Conservation (phyloP, 768 basidiomycete genomes). For the Kwoniella sp. region DNA sequence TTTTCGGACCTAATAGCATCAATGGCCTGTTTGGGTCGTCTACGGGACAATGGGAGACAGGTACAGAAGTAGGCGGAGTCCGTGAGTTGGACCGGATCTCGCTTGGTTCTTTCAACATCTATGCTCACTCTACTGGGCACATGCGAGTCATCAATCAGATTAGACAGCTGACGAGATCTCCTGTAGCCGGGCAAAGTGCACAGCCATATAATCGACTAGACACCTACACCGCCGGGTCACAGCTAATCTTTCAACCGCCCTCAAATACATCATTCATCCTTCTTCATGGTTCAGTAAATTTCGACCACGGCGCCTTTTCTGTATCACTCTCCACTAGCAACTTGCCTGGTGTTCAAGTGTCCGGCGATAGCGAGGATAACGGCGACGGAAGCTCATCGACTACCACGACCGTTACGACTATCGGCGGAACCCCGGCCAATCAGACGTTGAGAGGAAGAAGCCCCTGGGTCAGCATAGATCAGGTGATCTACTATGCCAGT, state of each 20-base stretch:
- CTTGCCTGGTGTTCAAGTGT: constrained; percentile 4
- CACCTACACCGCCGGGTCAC: not conserved
- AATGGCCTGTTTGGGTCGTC: constrained; percentile 3
- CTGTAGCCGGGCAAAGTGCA: not conserved
- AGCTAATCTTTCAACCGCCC: constrained; percentile 9
- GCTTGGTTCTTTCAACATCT: too few relatives aligned
- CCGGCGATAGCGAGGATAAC: not conserved
- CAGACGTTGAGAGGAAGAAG: constrained; percentile 1
- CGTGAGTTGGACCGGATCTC: not conserved
- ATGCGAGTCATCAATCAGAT: too few relatives aligned
- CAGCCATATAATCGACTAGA: constrained; percentile 14
- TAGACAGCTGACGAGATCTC: not conserved
- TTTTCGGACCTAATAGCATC: constrained; percentile 6
- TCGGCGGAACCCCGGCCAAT: constrained; percentile 3
- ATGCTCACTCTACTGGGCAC: too few relatives aligned
- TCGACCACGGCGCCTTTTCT: constrained; percentile 10
- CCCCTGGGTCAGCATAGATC: constrained; percentile 13
- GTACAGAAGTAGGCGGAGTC: constrained; percentile 1
- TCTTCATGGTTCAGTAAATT: constrained; percentile 12
- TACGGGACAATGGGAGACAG: constrained; percentile 12
- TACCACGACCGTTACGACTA: constrained; percentile 2
- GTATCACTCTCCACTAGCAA: not conserved
- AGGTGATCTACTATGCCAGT: constrained; percentile 21
- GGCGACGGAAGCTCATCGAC: not conserved
- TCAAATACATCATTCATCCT: constrained; percentile 15